Base-by-base conservation (phyloP, 768 basidiomycete species). In the Coprinellus aureogranulatus region DNA sequence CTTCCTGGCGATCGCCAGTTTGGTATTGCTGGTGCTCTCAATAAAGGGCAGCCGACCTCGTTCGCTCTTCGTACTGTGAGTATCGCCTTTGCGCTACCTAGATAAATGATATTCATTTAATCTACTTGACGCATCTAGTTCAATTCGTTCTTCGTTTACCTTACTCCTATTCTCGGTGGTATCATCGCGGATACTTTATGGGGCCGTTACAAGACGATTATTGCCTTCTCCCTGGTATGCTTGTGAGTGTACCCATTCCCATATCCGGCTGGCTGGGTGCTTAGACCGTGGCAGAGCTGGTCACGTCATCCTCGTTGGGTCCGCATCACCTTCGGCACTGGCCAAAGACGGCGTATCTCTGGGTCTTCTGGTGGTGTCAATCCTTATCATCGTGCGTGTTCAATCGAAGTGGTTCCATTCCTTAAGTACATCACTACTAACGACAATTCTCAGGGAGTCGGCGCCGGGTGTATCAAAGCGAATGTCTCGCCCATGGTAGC, bases 161-260 rank as follows among this genome's bases (percentile, higher is more conserved):
- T 78, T 61, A 81, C 77, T 0, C 83, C 83, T 3, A 77, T 74
- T 54, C 31, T 83, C 51, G 82, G 83, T 52, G 83, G 79, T 10
- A 81, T 81, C 60, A 57, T 85, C 45, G 82, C 84, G 20, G 83
- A 85, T 63, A 77, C 80, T 2, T 61, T 74, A 59, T 79, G 76
- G 73, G 84, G 84, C 20, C 76, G 83, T n/a, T 86, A 79, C 73
- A 82, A 80, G 63, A 84, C 83, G 18, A 82, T 86, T 65, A 69
- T 78, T 67, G 67, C 80, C 22, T 81, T 83, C 67, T 77, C 81
- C 53, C 44, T 72, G 16, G 73, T 85, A 53, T 78, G 76, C 58
- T 65, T 84, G 70, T 74, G 49, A 47, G 66, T 46, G 20, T n/a
- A n/a, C n/a, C n/a, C n/a, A n/a, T n/a, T n/a, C n/a, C n/a, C 41